These are phyloP conservation scores for Dinochytrium kinnereticum DNA, from an alignment of 371 early-diverging fungal genomes.

Conservation along the genomic window DNA sequence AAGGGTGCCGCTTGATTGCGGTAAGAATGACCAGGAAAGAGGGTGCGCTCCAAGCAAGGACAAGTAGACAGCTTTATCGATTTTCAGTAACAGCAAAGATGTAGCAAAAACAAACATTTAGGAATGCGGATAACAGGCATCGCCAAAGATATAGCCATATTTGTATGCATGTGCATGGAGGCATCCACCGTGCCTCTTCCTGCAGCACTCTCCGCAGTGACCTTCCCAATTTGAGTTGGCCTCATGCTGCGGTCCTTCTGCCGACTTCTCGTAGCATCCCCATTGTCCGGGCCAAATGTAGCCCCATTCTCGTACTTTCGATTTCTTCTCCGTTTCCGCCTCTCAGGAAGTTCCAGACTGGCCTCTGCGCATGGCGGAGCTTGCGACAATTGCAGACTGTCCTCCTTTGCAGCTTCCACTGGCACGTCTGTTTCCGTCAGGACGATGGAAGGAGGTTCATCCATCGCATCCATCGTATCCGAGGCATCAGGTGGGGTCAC, in stretches of 20 bases:
- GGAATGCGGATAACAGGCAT: constrained; percentile 33
- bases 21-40: constrained; percentile 3
- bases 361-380: no score
- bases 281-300: neutral
- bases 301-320: constrained; percentile 6
- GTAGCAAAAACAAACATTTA: constrained; percentile 15
- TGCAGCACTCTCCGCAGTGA: neutral
- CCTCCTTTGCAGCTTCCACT: no score
- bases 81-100: neutral
- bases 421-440: no score
- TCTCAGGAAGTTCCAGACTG: neutral
- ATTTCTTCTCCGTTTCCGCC: constrained; percentile 3
- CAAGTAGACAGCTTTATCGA: constrained; percentile 25
- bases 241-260: neutral
- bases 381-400: no score
- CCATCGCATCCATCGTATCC: no score
- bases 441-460: no score
- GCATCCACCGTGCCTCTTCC: neutral
- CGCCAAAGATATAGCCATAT: constrained; percentile 24
- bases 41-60: constrained; percentile 17
- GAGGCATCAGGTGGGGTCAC: no score
- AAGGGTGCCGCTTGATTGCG: constrained; percentile 16
- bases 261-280: neutral
- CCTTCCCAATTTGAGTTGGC: neutral
- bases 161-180: neutral